Percentiles rank a stretch among this genome's conserved stretches.
These are phyloP conservation scores for Phialophora expanda DNA, from an alignment of 2,329 filamentous ascomycete genomes.

Conservation along the genomic window DNA sequence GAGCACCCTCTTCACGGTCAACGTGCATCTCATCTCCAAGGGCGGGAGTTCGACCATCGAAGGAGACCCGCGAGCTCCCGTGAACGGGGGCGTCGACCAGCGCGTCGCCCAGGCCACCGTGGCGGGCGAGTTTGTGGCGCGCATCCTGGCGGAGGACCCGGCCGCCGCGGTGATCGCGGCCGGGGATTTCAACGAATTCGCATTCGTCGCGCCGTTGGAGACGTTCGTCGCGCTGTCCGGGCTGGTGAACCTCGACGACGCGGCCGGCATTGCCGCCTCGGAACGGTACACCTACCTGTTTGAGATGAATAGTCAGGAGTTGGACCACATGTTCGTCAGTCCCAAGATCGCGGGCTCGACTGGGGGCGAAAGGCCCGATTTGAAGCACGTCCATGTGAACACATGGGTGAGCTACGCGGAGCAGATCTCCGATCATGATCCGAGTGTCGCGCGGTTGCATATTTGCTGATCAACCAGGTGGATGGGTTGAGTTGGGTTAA, in stretches of 20 bases:
- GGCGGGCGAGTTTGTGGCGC: constrained; percentile 63
- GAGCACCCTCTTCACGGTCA: constrained; percentile 71
- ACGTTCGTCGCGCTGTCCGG: constrained; percentile 61
- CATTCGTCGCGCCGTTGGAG: constrained; percentile 64
- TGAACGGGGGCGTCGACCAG: constrained; percentile 67
- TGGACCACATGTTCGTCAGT: constrained; percentile 74
- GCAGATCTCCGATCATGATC: constrained; percentile 71
- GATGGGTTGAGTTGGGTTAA: background rate
- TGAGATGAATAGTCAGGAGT: constrained; percentile 70
- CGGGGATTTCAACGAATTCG: constrained; percentile 76
- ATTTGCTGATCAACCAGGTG: constrained; percentile 54
- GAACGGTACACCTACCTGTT: constrained; percentile 75
- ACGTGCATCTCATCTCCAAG: constrained; percentile 72
- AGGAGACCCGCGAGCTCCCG: constrained; percentile 68
- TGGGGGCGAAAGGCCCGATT: too few species aligned
- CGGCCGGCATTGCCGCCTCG: constrained; percentile 54
- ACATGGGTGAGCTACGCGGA: constrained; percentile 66
- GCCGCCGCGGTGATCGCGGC: constrained; percentile 64
- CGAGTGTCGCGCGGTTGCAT: constrained; percentile 67
- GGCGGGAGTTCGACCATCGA: constrained; percentile 68
- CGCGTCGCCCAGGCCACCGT: constrained; percentile 63
- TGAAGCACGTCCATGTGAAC: constrained; percentile 69
- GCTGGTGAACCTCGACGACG: constrained; percentile 67
- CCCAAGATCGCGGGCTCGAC: constrained; percentile 54
- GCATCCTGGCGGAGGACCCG: constrained; percentile 63